phyloP scores from a whole-genome alignment of 306 rosid species.

The Hippophae rhamnoides region DNA sequence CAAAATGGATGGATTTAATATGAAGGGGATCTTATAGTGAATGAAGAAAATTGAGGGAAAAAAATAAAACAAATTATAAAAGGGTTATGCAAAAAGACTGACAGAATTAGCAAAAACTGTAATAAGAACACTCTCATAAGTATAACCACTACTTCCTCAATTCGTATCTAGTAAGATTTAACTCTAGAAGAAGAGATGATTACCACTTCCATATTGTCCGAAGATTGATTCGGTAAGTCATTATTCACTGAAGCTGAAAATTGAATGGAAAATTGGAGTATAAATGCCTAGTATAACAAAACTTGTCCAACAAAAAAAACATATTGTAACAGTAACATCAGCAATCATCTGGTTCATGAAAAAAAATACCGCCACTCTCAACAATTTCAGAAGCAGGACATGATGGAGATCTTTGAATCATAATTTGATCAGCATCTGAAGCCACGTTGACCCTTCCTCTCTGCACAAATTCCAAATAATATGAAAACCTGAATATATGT shows the following conservation, averaged over 20 bases:
- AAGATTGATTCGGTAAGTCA: constrained; percentile 25
- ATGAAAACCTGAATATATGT: constrained; percentile 1
- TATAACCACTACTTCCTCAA: constrained; percentile 3
- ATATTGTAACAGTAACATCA: constrained; percentile 9
- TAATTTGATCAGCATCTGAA: constrained; percentile 43
- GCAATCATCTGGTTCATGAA: constrained; percentile 6
- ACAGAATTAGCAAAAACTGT: no score
- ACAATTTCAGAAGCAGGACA: constrained; percentile 36
- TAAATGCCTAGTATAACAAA: constrained; percentile 9
- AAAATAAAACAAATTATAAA: no score
- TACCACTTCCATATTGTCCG: constrained; percentile 44
- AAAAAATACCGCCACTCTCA: constrained; percentile 42
- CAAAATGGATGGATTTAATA: no score
- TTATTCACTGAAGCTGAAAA: constrained; percentile 49
- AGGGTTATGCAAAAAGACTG: no score
- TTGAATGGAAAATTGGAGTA: constrained; percentile 15
- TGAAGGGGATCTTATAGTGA: no score
- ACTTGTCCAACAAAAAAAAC: constrained; percentile 12
- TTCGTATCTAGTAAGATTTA: neutral
- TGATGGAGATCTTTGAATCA: constrained; percentile 39
- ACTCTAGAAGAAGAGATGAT: constrained; percentile 5
- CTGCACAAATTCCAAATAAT: constrained; percentile 29
- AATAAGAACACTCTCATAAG: no score
- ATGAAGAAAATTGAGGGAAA: no score
- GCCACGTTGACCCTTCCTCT: constrained; percentile 37